Evolutionary conservation across 2,329 filamentous ascomycete genomes (phyloP), one percentile per base, ranked within the genome.

Genomic region (Cladosporium sp.): DNA sequence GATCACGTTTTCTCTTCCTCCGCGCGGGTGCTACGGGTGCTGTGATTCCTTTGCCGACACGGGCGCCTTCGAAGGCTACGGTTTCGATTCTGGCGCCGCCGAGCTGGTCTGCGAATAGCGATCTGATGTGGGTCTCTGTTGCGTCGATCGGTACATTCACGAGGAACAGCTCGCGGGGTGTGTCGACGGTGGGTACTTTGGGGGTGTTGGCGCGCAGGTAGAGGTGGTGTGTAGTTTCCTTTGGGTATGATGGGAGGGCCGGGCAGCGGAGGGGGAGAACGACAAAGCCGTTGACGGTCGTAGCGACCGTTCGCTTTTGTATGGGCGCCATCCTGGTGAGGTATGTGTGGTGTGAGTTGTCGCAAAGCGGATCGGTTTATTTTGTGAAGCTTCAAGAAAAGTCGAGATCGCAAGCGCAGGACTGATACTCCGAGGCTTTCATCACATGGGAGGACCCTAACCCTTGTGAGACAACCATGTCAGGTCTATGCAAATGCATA

Each of bases 71-170:
- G 69, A 98, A 97, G 0, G 85, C 81, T 5, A 96, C 89, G 62
- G 81, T 83, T 77, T 96, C 92, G 57, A 98, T 90, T 56, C 90
- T 85, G 2, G 91, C 91, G 0, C 90, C 88, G 10, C 91, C 90
- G 0, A 97, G 84, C 18, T 96, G 85, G 0, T 85, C 82, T 0
- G 86, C 81, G 71, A 98, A 96, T 0, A 98, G 80, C 50, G 88
- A 83, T 53, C 92, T 88, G 50, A 98, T 84, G 72, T 93, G 91
- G 1, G 83, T 78, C 65, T 92, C 89, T 5, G 92, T 96, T 66
- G 92, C 89, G 75, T 97, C 93, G 68, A 90, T 83, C 7, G 95
- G 95, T 0, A 96, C 81, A 73, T 99, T 98, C 69, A 93, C 91
- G n/a, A 96, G 76, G 79, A 97, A 99, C 21, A 99, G 84, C 67